Base-by-base conservation (phyloP, 768 basidiomycete species). In the Dioszegia aurantiaca region DNA sequence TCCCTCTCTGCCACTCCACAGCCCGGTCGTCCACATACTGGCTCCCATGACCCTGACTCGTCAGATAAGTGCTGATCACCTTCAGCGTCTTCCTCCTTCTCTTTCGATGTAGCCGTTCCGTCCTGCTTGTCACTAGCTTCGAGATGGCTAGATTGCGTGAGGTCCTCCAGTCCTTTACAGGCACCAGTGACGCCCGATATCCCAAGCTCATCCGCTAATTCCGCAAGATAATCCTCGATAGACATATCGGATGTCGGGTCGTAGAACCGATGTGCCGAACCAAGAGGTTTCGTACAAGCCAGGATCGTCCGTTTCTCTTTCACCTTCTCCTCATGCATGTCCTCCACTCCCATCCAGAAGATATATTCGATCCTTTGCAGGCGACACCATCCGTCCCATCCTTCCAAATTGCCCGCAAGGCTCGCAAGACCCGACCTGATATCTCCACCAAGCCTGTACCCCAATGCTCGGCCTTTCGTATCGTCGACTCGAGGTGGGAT, bases 381-480 rank as follows among this genome's bases (percentile, higher is more conserved):
- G 19, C 58, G 37, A 1, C 52, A 53, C 62, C 66, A 72, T 5
- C 71, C 71, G 26, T 67, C 68, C 43, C 68, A 70, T 12, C 48
- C 58, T 19, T 67, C 66, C 1, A 66, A 30, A 8, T 57, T 56
- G 12, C n/a, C 46, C 4, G 54, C 39, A 3, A 73, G 42, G 8
- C 59, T 59, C 4, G 48, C 53, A 8, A 73, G 57, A 19, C 71
- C 71, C n/a, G 64, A 63, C 43, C 67, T 46, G 21, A 70, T 58
- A 60, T 73, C 71, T 21, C 71, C 69, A 8, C 68, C 71, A 0
- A 70, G 51, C 36, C 71, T 45, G 53, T 70, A 65, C 10, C 55
- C 67, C 21, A 66, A 33, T 6, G 65, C 66, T 33, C 69, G 61
- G 11, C 64, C 64, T 8, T 40, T 19, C 33, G 60, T 16, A 11